These are phyloP conservation scores for Boletellus ananas DNA, from an alignment of 768 basidiomycete species.

Conservation along the genomic window DNA sequence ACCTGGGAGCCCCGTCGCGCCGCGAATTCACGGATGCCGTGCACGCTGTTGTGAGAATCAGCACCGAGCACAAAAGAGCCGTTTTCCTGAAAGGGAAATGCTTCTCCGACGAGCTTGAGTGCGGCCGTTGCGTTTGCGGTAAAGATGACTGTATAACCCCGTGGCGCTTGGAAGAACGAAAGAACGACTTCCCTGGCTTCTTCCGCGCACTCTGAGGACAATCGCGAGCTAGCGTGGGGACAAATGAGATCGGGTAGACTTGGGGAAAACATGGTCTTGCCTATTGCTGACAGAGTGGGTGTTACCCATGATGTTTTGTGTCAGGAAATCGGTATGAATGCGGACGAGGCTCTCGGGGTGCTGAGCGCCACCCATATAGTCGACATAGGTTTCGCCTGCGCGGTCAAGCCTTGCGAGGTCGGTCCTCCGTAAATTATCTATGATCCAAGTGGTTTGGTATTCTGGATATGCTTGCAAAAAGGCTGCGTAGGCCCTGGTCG, in stretches of 20 bases:
- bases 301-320: slow-evolving; percentile 66
- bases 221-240: slow-evolving; percentile 49
- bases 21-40: slow-evolving; percentile 77
- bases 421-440: slow-evolving; percentile 62
- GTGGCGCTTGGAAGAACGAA: slow-evolving; percentile 71
- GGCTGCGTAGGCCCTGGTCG: slow-evolving; percentile 40
- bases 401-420: slow-evolving; percentile 60
- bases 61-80: slow-evolving; percentile 63
- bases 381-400: slow-evolving; percentile 71
- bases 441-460: slow-evolving; percentile 65
- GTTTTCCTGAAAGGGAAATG: slow-evolving; percentile 64
- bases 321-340: slow-evolving; percentile 67
- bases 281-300: slow-evolving; percentile 82
- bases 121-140: slow-evolving; percentile 78
- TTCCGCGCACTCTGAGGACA: slow-evolving; percentile 61
- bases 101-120: slow-evolving; percentile 77
- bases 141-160: slow-evolving; percentile 78
- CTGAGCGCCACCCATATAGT: slow-evolving; percentile 82
- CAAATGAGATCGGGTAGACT: not conserved
- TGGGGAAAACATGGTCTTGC: slow-evolving; percentile 33
- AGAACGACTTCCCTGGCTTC: slow-evolving; percentile 73
- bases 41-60: slow-evolving; percentile 83
- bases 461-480: slow-evolving; percentile 50
- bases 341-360: slow-evolving; percentile 76
- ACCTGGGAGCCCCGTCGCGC: slow-evolving; percentile 49